Evolutionary conservation across 2,329 filamentous ascomycete species (phyloP).

Genomic region (Chaetomiaceae sp.): DNA sequence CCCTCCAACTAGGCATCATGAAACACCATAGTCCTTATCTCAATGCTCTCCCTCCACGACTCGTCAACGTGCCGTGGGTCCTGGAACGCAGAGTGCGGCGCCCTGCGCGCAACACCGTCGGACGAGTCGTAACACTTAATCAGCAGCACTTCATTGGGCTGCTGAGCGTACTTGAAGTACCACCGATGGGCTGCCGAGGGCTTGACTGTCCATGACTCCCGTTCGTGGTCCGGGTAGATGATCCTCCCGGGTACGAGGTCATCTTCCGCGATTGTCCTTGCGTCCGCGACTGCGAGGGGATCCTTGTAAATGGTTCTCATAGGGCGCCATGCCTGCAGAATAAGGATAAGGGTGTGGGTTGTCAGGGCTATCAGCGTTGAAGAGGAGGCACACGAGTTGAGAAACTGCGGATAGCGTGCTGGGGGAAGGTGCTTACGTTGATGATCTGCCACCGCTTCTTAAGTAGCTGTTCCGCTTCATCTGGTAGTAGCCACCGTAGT

Average conservation of each 20-base stretch:
- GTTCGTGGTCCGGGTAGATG: slow-evolving; percentile 33
- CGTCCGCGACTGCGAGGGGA: slow-evolving; percentile 40
- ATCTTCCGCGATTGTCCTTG: slow-evolving; percentile 34
- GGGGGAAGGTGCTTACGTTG: too few species aligned
- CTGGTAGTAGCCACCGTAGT: slow-evolving; percentile 18
- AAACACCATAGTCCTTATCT: slow-evolving; percentile 44
- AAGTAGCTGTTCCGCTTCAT: slow-evolving; percentile 25
- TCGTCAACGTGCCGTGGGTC: slow-evolving; percentile 40
- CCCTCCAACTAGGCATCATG: too few species aligned
- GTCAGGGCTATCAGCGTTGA: too few species aligned
- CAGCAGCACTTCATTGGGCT: slow-evolving; percentile 48
- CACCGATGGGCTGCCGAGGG: slow-evolving; percentile 41
- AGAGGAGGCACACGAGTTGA: too few species aligned
- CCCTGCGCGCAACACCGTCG: slow-evolving; percentile 45
- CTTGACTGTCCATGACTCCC: slow-evolving; percentile 38
- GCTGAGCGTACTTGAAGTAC: slow-evolving; percentile 49
- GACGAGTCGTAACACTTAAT: slow-evolving; percentile 57
- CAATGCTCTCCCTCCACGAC: slow-evolving; percentile 50
- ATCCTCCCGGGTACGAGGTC: slow-evolving; percentile 39
- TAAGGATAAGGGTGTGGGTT: too few species aligned
- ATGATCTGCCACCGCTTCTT: slow-evolving; percentile 39
- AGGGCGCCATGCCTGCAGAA: slow-evolving; percentile 49
- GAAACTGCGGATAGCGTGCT: too few species aligned
- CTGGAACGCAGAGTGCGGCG: slow-evolving; percentile 52
- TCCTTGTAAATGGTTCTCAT: slow-evolving; percentile 44